Evolutionary conservation across 495 filamentous ascomycete genomes (phyloP).

Genomic region (Tuber umbilicatum): DNA sequence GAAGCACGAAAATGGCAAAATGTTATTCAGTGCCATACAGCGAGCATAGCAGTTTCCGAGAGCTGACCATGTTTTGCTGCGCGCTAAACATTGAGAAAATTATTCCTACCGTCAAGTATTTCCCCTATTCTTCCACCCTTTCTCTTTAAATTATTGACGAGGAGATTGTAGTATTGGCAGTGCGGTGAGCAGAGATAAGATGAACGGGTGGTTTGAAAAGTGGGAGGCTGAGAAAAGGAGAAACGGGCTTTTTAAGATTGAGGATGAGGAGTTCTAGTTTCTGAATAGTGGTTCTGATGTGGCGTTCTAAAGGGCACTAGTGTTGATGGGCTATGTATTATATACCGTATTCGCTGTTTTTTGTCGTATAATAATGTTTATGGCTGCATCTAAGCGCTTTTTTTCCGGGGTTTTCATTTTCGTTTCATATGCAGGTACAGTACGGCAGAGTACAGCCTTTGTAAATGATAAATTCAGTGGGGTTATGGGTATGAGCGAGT

Average conservation of each 20-base stretch:
- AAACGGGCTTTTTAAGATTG: conserved; percentile 62
- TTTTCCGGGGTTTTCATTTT: neutral
- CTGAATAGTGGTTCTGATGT: neutral
- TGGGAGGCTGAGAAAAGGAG: conserved; percentile 82
- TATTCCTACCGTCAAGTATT: conserved; percentile 78
- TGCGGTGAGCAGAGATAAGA: conserved; percentile 57
- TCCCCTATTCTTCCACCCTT: neutral
- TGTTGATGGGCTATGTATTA: neutral
- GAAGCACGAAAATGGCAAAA: conserved; percentile 64
- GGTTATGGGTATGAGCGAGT: neutral
- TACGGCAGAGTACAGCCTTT: neutral
- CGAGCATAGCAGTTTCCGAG: conserved; percentile 89
- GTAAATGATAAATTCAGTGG: neutral
- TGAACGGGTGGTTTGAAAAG: conserved; percentile 85
- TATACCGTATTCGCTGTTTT: neutral
- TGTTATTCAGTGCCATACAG: conserved; percentile 92
- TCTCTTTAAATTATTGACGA: neutral
- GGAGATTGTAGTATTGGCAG: conserved; percentile 50
- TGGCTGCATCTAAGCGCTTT: neutral
- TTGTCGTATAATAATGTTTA: neutral
- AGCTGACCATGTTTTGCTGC: conserved; percentile 89
- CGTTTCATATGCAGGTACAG: neutral
- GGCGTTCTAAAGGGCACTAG: neutral
- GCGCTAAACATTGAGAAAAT: conserved; percentile 77
- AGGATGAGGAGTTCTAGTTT: conserved; percentile 27